These are phyloP conservation scores for Malania oleifera DNA, from an alignment of 164 flowering plant species.

Conservation along the genomic window DNA sequence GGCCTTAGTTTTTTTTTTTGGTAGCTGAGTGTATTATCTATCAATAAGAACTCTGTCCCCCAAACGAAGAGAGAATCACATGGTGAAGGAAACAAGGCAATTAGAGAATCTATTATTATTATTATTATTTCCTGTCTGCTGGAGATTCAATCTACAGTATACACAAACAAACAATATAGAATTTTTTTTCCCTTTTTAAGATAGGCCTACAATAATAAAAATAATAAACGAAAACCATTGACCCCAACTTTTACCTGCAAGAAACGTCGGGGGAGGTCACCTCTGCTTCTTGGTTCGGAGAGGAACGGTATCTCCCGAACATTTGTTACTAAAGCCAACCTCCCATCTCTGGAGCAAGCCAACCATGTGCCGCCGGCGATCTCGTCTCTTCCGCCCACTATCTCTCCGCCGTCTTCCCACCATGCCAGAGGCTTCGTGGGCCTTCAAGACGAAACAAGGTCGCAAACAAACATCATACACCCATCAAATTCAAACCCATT, in stretches of 20 bases:
- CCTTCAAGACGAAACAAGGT: slow-evolving; percentile 28
- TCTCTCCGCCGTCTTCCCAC: slow-evolving; percentile 63
- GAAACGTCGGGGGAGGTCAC: slow-evolving; percentile 66
- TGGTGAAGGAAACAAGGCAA: too few relatives aligned
- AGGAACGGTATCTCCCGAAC: slow-evolving; percentile 39
- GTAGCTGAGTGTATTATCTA: too few relatives aligned
- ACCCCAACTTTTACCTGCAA: slow-evolving; percentile 39
- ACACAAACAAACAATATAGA: too few relatives aligned
- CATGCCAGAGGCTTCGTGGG: slow-evolving; percentile 56
- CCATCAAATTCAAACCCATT: neutral
- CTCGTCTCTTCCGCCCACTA: slow-evolving; percentile 78
- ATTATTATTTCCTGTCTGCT: too few relatives aligned
- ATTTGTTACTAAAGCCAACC: slow-evolving; percentile 71
- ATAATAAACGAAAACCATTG: neutral
- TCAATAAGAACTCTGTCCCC: too few relatives aligned
- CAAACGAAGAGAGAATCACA: too few relatives aligned
- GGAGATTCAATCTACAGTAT: too few relatives aligned
- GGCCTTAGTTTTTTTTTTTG: too few relatives aligned
- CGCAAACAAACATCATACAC: neutral
- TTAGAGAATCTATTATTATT: too few relatives aligned
- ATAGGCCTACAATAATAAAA: neutral
- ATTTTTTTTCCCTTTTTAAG: too few relatives aligned
- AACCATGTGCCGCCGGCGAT: slow-evolving; percentile 87
- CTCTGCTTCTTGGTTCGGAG: slow-evolving; percentile 54
- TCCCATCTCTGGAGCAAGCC: slow-evolving; percentile 55